Conservation (phyloP, 495 filamentous ascomycete genomes). For the Lasiosphaeria hispida region DNA sequence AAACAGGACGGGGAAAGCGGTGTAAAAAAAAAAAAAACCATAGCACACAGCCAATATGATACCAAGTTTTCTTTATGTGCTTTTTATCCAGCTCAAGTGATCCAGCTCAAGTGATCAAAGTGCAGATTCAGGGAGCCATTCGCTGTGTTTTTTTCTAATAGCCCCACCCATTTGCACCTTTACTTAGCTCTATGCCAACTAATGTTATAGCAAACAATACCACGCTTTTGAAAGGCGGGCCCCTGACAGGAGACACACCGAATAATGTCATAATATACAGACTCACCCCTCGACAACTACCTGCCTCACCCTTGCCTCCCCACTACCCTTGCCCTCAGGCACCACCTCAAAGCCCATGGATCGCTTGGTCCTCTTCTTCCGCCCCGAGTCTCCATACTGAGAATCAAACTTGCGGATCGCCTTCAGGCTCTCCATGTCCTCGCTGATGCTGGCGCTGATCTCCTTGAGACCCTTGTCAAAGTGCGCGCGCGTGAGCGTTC, state of each 20-base stretch:
- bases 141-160: no score
- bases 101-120: background rate
- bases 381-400: constrained; percentile 87
- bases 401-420: constrained; percentile 95
- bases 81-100: background rate
- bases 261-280: no score
- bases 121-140: no score
- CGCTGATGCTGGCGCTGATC: constrained; percentile 88
- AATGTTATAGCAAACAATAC: no score
- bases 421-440: constrained; percentile 84
- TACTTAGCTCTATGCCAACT: no score
- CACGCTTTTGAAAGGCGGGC: no score
- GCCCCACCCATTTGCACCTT: no score
- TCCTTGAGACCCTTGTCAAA: constrained; percentile 85
- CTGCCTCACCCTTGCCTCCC: constrained; percentile 34
- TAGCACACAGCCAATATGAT: background rate
- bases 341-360: constrained; percentile 64
- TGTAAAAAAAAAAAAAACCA: background rate
- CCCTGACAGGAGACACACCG: no score
- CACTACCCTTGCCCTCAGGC: constrained; percentile 19
- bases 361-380: constrained; percentile 60
- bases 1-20: background rate
- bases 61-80: background rate
- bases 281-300: constrained; percentile 6
- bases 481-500: constrained; percentile 63